phyloP scores from a whole-genome alignment of 2,329 filamentous ascomycete genomes.

The Teratosphaeria nubilosa region DNA sequence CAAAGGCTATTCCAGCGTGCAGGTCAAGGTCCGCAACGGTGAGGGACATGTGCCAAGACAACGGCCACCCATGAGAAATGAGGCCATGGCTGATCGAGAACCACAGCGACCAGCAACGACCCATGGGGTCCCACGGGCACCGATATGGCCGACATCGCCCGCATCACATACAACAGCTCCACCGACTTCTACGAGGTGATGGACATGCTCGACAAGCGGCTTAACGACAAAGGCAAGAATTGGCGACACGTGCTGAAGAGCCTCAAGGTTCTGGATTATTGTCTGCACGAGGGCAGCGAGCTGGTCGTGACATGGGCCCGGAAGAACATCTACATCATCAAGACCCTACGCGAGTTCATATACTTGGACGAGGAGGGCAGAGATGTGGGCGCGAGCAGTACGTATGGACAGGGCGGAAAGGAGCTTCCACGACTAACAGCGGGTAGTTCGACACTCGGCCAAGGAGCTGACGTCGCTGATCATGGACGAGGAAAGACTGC shows the following conservation, averaged over 20 bases:
- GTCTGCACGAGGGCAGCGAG: slow-evolving; percentile 92
- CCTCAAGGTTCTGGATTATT: slow-evolving; percentile 95
- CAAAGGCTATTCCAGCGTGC: slow-evolving; percentile 91
- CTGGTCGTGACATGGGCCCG: slow-evolving; percentile 94
- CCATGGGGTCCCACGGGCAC: slow-evolving; percentile 96
- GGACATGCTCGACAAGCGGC: slow-evolving; percentile 97
- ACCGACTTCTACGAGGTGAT: slow-evolving; percentile 99
- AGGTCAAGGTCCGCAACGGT: slow-evolving; percentile 99
- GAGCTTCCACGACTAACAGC: slow-evolving; percentile 16
- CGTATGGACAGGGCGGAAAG: slow-evolving; percentile 23
- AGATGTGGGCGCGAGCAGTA: slow-evolving; percentile 95
- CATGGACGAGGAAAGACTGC: slow-evolving; percentile 84
- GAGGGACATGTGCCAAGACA: slow-evolving; percentile 26
- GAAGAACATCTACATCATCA: slow-evolving; percentile 98
- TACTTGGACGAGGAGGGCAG: slow-evolving; percentile 92
- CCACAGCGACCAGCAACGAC: slow-evolving; percentile 91
- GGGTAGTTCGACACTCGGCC: slow-evolving; percentile 81
- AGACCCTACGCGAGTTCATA: slow-evolving; percentile 92
- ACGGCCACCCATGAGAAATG: neutral
- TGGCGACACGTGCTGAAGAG: slow-evolving; percentile 98
- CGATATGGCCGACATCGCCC: slow-evolving; percentile 97
- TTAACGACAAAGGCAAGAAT: slow-evolving; percentile 99
- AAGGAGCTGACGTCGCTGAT: slow-evolving; percentile 92
- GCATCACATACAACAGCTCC: slow-evolving; percentile 93
- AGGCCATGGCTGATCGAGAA: slow-evolving; percentile 7